Evolutionary conservation across 2,329 filamentous ascomycete species (phyloP), one percentile per base, ranked within the genome.

Genomic region (Xylariaceae sp.): DNA sequence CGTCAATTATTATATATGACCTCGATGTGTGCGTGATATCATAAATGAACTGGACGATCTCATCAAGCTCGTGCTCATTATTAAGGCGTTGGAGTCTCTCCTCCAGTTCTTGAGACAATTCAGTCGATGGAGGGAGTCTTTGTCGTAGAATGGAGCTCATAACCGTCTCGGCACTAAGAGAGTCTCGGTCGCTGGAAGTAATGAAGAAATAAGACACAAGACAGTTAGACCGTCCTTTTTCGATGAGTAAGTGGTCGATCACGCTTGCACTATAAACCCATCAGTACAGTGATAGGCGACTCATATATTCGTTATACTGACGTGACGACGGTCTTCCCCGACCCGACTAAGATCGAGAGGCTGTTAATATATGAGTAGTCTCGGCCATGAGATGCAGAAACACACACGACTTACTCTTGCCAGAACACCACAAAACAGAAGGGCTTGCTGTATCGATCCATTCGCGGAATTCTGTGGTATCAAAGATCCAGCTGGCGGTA

Each of bases 161-260:
- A 17, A 71, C 61, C 2, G 63, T 64, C 2, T 61, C 59, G 2
- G 60, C 62, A 18, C 62, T 53, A 1, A 69, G 51, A 10, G 68
- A 69, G 4, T 61, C 53, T 7, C 44, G 23, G 18, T 67, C 61
- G 17, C 65, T 60, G 45, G 63, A 67, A 18, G 64, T 50, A 15
- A 65, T 60, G 35, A 72, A 70, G 56, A 69, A 69, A 49, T 66
- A 73, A 41, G 60, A 60, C 8, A 72, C 56, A n/a, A 56, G 18
- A 17, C 48, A 53, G 9, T 58, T 55, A 4, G 41, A 55, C 6
- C 17, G n/a, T 17, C 37, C 47, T 53, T 51, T 54, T 44, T 58
- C 57, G 9, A 67, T 41, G 13, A 30, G 23, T 30, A 69, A 18
- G 34, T 68, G 30, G 35, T 68, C 57, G 30, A 71, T 55, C 9